phyloP scores from a whole-genome alignment of 805 yeast species.

The Ogataea haglerorum region DNA sequence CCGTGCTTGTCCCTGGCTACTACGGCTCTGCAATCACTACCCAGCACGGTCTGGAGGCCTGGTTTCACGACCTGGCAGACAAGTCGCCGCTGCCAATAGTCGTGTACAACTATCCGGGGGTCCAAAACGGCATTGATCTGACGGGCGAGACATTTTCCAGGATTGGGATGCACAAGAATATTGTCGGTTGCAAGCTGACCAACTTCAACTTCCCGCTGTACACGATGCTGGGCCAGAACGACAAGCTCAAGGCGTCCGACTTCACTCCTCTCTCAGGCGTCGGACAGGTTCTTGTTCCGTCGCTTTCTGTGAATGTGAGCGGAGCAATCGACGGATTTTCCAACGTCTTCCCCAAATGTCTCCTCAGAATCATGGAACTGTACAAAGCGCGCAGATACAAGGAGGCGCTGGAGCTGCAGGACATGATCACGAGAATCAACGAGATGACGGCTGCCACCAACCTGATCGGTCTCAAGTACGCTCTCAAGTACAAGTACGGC shows the following conservation, averaged over 20 bases:
- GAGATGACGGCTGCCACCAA: conserved; percentile 37
- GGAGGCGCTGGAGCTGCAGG: conserved; percentile 42
- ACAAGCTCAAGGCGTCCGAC: conserved; percentile 35
- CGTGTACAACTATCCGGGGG: conserved; percentile 49
- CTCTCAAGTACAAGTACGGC: conserved; percentile 25
- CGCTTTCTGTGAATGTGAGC: conserved; percentile 41
- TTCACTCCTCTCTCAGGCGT: conserved; percentile 48
- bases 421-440: conserved; percentile 42
- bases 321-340: conserved; percentile 53
- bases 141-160: conserved; percentile 38
- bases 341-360: conserved; percentile 49
- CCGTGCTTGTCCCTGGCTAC: conserved; percentile 46
- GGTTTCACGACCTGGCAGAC: conserved; percentile 43
- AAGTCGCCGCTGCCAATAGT: conserved; percentile 40
- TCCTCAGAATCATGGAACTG: conserved; percentile 39
- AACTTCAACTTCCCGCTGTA: conserved; percentile 48
- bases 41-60: conserved; percentile 45
- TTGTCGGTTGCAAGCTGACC: conserved; percentile 52
- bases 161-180: conserved; percentile 43
- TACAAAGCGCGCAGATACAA: conserved; percentile 37
- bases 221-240: conserved; percentile 42
- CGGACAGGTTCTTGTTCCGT: conserved; percentile 49
- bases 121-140: conserved; percentile 39
- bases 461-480: conserved; percentile 31
- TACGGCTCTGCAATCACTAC: conserved; percentile 41